phyloP scores from a whole-genome alignment of 139 green algal genomes.

The Coelastrella sp. region DNA sequence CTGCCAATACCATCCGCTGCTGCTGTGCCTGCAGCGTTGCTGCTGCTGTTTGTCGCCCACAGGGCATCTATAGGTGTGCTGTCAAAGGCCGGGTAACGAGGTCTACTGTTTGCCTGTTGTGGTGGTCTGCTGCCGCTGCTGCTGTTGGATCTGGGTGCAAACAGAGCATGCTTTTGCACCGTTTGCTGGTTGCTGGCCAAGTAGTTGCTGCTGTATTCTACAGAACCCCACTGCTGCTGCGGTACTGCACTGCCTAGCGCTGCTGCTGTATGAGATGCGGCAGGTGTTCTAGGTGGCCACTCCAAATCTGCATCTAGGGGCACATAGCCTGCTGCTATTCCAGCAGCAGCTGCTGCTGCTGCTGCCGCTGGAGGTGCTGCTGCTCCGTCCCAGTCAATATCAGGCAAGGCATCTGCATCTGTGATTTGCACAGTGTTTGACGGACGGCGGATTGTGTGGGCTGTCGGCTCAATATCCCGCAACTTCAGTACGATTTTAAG shows the following conservation, averaged over 20 bases:
- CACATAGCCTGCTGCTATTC: slow-evolving; percentile 2
- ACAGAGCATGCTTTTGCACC: slow-evolving; percentile 64
- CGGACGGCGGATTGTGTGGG: slow-evolving; percentile 56
- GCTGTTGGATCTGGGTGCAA: slow-evolving; percentile 27
- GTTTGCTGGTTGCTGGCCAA: not conserved
- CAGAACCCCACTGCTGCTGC: not conserved
- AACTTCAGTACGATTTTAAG: slow-evolving; percentile 67
- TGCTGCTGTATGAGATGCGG: not conserved
- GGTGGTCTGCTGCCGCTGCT: not conserved
- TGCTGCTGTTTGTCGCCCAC: not conserved
- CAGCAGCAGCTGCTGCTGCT: slow-evolving; percentile 6
- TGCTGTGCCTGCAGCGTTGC: not conserved
- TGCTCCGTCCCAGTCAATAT: slow-evolving; percentile 70
- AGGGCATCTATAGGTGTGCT: slow-evolving; percentile 32
- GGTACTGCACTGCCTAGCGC: not conserved
- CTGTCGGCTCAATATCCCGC: slow-evolving; percentile 39
- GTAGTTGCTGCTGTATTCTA: slow-evolving; percentile 27
- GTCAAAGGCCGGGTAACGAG: slow-evolving; percentile 69
- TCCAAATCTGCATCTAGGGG: slow-evolving; percentile 7
- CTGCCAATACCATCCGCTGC: not conserved
- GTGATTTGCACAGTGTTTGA: slow-evolving; percentile 60
- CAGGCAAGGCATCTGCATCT: slow-evolving; percentile 65
- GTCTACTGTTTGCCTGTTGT: not conserved
- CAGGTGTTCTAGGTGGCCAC: not conserved
- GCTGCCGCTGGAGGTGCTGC: not conserved